phyloP scores from a whole-genome alignment of 169 alveolate species.

The Plasmodium vivax region DNA sequence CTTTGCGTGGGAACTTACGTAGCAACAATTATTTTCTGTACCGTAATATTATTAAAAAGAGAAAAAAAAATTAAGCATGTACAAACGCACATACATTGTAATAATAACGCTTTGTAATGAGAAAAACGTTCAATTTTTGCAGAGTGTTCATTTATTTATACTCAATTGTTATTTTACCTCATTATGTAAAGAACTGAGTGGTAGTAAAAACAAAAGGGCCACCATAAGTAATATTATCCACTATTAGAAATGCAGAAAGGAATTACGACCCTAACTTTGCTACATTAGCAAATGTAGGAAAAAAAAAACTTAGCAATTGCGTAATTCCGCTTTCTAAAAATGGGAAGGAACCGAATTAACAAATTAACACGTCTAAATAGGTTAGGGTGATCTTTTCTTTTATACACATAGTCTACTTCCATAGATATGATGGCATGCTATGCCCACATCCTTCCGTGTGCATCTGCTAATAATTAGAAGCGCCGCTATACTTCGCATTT shows the following conservation, averaged over 20 bases:
- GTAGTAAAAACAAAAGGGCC: neutral
- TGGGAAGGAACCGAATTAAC: neutral
- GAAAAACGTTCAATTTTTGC: neutral
- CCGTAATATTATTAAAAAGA: neutral
- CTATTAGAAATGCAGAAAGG: neutral
- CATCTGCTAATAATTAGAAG: neutral
- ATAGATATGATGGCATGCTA: neutral
- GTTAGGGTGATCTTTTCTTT: neutral
- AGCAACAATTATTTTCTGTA: neutral
- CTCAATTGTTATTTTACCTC: neutral
- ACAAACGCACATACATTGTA: neutral
- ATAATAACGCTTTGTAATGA: neutral
- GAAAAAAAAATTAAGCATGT: neutral
- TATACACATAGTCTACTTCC: neutral
- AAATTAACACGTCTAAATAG: neutral
- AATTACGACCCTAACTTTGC: neutral
- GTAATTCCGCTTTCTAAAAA: neutral
- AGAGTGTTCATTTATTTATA: neutral
- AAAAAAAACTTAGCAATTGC: neutral
- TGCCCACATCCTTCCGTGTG: neutral
- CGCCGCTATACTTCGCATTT: neutral
- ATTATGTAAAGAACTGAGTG: neutral
- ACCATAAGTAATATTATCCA: neutral
- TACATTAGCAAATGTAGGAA: neutral
- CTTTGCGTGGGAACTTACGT: neutral